Percentiles rank a stretch among this genome's conserved stretches.
These are phyloP conservation scores for Dissophora ornata DNA, from an alignment of 192 early-diverging fungal genomes.

Conservation along the genomic window DNA sequence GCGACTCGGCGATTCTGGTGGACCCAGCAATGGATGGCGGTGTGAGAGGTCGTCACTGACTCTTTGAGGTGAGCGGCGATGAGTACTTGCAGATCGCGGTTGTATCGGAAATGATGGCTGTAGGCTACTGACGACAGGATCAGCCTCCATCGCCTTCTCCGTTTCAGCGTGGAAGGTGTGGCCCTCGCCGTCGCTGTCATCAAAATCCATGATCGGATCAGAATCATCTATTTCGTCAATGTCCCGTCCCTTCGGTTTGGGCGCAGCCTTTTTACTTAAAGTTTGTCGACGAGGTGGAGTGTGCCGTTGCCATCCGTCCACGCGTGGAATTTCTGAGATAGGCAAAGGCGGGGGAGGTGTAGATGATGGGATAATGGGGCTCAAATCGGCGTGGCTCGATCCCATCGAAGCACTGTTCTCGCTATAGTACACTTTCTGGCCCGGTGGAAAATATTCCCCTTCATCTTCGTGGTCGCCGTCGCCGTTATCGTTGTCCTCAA, in stretches of 20 bases:
- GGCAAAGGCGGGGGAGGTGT: not conserved
- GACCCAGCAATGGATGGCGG: not conserved
- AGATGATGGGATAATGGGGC: slow-evolving; percentile 1
- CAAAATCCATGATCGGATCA: slow-evolving; percentile 30
- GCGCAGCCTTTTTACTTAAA: no score
- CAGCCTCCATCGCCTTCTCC: not conserved
- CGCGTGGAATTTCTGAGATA: no score
- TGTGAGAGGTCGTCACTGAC: not conserved
- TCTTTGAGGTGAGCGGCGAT: no score
- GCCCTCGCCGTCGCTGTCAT: slow-evolving; percentile 10
- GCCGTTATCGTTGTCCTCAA: not conserved
- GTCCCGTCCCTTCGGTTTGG: no score
- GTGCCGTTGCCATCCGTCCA: not conserved
- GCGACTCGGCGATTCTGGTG: slow-evolving; percentile 6
- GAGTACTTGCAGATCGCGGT: no score
- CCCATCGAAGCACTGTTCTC: not conserved
- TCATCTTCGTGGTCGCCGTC: not conserved
- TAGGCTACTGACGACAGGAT: not conserved
- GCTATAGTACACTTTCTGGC: not conserved
- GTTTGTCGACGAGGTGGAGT: no score
- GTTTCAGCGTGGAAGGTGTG: no score
- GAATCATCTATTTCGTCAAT: not conserved
- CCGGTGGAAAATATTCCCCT: not conserved
- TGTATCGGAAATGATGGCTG: not conserved
- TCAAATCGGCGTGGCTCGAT: not conserved